Conservation (phyloP, 2,329 filamentous ascomycete genomes). For the Cryphonectria nitschkei region DNA sequence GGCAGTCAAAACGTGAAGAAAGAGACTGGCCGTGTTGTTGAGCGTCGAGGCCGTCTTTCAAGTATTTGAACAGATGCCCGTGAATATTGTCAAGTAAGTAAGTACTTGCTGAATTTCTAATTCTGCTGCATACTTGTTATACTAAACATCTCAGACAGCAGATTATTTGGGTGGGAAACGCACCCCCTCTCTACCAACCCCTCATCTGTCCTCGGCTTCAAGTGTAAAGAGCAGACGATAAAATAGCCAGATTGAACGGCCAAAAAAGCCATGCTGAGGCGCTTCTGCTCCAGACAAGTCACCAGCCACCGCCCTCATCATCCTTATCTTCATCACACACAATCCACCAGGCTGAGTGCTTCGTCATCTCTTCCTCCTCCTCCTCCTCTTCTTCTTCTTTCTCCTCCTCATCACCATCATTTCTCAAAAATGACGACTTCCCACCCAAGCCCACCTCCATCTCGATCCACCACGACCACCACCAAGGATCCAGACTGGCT, state of each 20-base stretch:
- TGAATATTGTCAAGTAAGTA: too few relatives aligned
- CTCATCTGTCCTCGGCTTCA: background rate
- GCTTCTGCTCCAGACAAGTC: background rate
- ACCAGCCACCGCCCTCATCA: background rate
- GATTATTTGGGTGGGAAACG: background rate
- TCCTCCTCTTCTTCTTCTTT: too few relatives aligned
- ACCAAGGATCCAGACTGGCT: slow-evolving; percentile 7
- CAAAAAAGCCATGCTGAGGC: background rate
- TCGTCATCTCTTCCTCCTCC: too few relatives aligned
- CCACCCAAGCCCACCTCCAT: too few relatives aligned
- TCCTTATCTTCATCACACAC: background rate
- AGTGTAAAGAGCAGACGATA: background rate
- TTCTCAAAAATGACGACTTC: background rate
- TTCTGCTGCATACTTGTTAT: too few relatives aligned
- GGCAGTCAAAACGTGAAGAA: background rate
- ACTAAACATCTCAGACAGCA: background rate
- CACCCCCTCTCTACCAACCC: background rate
- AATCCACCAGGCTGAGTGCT: background rate
- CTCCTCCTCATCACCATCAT: background rate
- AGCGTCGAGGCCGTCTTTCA: too few relatives aligned
- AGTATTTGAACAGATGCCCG: too few relatives aligned
- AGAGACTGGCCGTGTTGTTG: background rate
- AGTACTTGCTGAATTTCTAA: too few relatives aligned
- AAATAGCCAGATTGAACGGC: background rate
- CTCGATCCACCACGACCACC: background rate